phyloP scores from a whole-genome alignment of 768 basidiomycete species.

The Termitomyces heimii region DNA sequence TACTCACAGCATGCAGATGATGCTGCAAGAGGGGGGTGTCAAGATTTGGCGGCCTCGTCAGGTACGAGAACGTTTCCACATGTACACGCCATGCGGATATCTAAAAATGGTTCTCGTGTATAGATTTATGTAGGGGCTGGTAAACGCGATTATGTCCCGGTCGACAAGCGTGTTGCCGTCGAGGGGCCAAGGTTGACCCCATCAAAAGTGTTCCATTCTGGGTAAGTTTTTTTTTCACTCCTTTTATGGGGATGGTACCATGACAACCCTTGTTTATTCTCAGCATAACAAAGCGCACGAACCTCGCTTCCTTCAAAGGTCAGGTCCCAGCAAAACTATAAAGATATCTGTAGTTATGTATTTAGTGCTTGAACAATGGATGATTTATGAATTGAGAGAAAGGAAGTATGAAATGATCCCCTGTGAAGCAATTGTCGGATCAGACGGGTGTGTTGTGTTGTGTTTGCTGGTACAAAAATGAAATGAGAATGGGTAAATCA shows the following conservation, averaged over 20 bases:
- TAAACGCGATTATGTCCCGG: constrained; percentile 68
- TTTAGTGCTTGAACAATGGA: constrained; percentile 2
- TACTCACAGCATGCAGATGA: constrained; percentile 51
- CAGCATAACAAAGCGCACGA: constrained; percentile 65
- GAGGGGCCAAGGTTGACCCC: constrained; percentile 55
- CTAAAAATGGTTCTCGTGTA: not conserved
- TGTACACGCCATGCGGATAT: not conserved
- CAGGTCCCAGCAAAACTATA: constrained; percentile 40
- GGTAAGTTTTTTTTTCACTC: constrained; percentile 50
- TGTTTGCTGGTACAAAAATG: constrained; percentile 13
- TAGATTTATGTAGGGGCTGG: constrained; percentile 76
- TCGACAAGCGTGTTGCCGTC: constrained; percentile 52
- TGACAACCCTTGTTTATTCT: constrained; percentile 22
- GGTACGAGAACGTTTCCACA: constrained; percentile 30
- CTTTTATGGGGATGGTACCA: constrained; percentile 24
- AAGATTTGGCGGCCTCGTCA: constrained; percentile 92
- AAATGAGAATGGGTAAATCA: constrained; percentile 3
- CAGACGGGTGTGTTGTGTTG: constrained; percentile 9
- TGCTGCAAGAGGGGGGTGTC: constrained; percentile 83
- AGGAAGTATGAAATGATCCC: not conserved
- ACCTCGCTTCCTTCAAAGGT: constrained; percentile 55
- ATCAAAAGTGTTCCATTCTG: constrained; percentile 62
- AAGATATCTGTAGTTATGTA: not conserved
- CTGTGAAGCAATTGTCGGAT: not conserved
- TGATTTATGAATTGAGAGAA: not conserved